Percentiles rank a stretch among this genome's conserved stretches.
phyloP scores from a whole-genome alignment of 2,329 filamentous ascomycete species.

The Colletotrichum chrysophilum region DNA sequence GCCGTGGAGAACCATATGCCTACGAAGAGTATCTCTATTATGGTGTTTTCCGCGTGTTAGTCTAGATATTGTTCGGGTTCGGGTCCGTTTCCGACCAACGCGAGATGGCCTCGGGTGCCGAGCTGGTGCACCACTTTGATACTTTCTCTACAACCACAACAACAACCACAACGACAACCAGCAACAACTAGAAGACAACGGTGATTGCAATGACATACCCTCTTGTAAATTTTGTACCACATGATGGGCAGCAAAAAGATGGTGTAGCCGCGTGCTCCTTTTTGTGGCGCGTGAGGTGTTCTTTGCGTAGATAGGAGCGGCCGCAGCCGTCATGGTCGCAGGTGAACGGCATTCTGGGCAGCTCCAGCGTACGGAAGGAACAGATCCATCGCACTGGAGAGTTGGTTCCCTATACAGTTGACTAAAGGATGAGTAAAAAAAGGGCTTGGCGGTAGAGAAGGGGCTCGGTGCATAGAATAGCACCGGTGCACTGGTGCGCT shows the following conservation, averaged over 20 bases:
- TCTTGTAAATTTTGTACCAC: slow-evolving; percentile 8
- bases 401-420: background rate
- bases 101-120: background rate
- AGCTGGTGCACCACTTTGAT: background rate
- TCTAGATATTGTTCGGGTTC: background rate
- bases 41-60: background rate
- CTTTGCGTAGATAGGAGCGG: slow-evolving; percentile 16
- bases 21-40: slow-evolving; percentile 12
- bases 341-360: slow-evolving; percentile 8
- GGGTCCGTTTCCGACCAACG: background rate
- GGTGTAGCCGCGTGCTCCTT: slow-evolving; percentile 1
- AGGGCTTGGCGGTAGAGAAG: background rate
- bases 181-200: background rate
- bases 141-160: background rate
- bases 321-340: slow-evolving; percentile 14
- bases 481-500: slow-evolving; percentile 26
- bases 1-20: slow-evolving; percentile 15
- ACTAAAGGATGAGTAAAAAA: background rate
- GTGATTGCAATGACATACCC: background rate
- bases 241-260: slow-evolving; percentile 10
- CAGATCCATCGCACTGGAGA: slow-evolving; percentile 2
- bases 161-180: background rate
- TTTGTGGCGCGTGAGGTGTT: slow-evolving; percentile 16
- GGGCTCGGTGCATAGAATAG: background rate
- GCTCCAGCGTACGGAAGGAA: background rate